Base-by-base conservation (phyloP, 495 filamentous ascomycete genomes). In the Thozetella sp. region DNA sequence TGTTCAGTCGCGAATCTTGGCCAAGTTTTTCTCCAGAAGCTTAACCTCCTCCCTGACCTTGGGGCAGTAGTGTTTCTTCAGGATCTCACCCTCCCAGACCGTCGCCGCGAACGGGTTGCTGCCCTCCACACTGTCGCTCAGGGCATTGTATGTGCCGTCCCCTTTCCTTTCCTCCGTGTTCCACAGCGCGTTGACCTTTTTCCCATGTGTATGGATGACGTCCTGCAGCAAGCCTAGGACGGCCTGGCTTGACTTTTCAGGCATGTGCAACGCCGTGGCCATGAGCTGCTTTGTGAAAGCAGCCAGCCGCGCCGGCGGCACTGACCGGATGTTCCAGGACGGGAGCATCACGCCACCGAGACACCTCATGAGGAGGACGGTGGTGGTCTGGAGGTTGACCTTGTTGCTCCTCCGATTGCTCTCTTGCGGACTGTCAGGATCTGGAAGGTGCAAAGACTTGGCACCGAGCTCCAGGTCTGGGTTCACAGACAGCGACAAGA, bases 211-310 rank as follows among this genome's bases (percentile, higher is more conserved):
- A 61, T 91, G 90, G 0, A 86, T 80, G 17, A 97, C 86, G 62
- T 92, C 88, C 17, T 79, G 81, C 51, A 97, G 70, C 3, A 98
- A 75, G 0, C 86, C 87, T 1, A 97, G 74, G 25, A 91, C 81
- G 2, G 94, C 95, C 58, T 91, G 75, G 50, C 86, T 82, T 1
- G 90, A 93, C 67, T 95, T 97, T 74, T 97, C 93, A 0, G 95
- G 95, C 24, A 94, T 71, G 59, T 98, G 95, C 25, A 99, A 80
- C 0, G 92, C 86, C 12, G 83, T 76, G 0, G 90, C 89, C 78
- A 94, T 83, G 4, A 98, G 84, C 62, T 96, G 91, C 76, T 99
- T 98, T n/a, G 87, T 83, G 78, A 98, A 98, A 13, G 91, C 88
- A 30, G 90, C 94, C 23, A 97, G 78, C n/a, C 93, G 85, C 10